Conservation (phyloP, 371 early-diverging fungal genomes). For the Batkoa obscura region DNA sequence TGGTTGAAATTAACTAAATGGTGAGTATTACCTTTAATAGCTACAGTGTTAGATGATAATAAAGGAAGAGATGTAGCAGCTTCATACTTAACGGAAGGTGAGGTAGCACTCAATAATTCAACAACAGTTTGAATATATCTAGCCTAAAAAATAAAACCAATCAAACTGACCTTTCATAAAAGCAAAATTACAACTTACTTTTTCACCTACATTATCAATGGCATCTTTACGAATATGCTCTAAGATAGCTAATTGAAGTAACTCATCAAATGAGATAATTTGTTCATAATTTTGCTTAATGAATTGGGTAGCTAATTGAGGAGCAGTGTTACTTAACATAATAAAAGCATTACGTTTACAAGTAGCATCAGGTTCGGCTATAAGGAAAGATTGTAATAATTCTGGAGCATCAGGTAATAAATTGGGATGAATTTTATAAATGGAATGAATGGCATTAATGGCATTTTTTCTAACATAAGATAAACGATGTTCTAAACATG, state of each 20-base stretch:
- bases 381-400: conserved; percentile 56
- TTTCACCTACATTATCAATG: conserved; percentile 51
- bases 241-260: conserved; percentile 78
- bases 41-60: conserved; percentile 70
- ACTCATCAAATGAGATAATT: conserved; percentile 67
- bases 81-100: conserved; percentile 88
- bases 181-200: conserved; percentile 29
- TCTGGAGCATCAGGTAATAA: conserved; percentile 94
- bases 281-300: conserved; percentile 47
- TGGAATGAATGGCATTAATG: conserved; percentile 74
- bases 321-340: conserved; percentile 64
- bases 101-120: conserved; percentile 54
- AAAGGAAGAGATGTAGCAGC: conserved; percentile 81
- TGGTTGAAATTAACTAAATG: not conserved
- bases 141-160: conserved; percentile 1
- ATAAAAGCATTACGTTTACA: conserved; percentile 89
- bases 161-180: not conserved
- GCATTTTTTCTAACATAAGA: conserved; percentile 97
- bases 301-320: conserved; percentile 63
- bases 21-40: conserved; percentile 52
- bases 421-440: conserved; percentile 69
- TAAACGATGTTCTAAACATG: conserved; percentile 88
- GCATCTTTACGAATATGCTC: conserved; percentile 88
- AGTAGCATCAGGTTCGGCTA: conserved; percentile 68
- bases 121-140: conserved; percentile 63